Evolutionary conservation across 305 asterid species (phyloP), one percentile per base, ranked within the genome.

Genomic region (Fraxinus xanthoxyloides): DNA sequence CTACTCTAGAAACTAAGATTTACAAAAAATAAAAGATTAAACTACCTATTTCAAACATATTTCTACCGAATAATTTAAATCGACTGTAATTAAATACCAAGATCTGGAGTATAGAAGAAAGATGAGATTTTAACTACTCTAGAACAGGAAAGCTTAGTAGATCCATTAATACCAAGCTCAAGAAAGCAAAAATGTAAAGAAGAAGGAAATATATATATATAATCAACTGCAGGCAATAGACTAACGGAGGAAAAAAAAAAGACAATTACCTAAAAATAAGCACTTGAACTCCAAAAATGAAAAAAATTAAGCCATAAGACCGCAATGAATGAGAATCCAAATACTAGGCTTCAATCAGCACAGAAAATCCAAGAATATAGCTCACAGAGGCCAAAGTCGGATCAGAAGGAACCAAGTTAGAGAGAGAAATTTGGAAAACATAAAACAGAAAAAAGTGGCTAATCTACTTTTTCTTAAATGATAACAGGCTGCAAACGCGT

Each of bases 161-260:
- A 88, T 88, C 91, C 81, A 76, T 35, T 30, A 61, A 36, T 77
- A 78, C 78, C 67, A 46, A 81, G 78, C 79, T 75, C 82, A 70
- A 77, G 75, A 81, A 67, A 23, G 76, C 17, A 63, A 43, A 17
- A 51, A 4, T 51, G 0, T 51, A 85, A 56, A 3, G 15, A 19
- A 56, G 46, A 82, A 38, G n/a, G n/a, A n/a, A n/a, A n/a, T n/a
- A n/a, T n/a, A n/a, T n/a, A n/a, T n/a, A n/a, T n/a, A n/a, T n/a
- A n/a, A n/a, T n/a, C n/a, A n/a, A n/a, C n/a, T n/a, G n/a, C n/a
- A n/a, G n/a, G n/a, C n/a, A n/a, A n/a, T n/a, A n/a, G n/a, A n/a
- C n/a, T n/a, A n/a, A n/a, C n/a, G n/a, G n/a, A n/a, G n/a, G n/a
- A n/a, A n/a, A n/a, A n/a, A n/a, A n/a, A n/a, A n/a, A n/a, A n/a